Percentiles rank a stretch among this genome's conserved stretches.
Evolutionary conservation across 768 basidiomycete genomes (phyloP).

Genomic region (Amanita exitialis): DNA sequence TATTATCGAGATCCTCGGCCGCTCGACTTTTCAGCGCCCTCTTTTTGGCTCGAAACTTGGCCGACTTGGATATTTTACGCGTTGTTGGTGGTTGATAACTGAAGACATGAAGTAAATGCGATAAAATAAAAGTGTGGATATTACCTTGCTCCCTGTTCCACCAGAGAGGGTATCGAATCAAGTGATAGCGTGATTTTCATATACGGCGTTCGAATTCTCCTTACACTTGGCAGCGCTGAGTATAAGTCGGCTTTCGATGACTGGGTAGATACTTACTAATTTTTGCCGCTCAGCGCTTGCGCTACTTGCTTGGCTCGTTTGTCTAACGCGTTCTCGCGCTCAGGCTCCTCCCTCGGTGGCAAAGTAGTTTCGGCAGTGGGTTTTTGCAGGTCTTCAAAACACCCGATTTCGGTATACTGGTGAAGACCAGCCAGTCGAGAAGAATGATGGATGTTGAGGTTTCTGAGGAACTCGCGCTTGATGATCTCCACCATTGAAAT

Average conservation of each 20-base stretch:
- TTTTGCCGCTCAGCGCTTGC: constrained; percentile 45
- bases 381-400: constrained; percentile 32
- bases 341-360: constrained; percentile 9
- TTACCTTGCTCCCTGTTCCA: constrained; percentile 40
- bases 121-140: constrained; percentile 10
- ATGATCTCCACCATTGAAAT: constrained; percentile 77
- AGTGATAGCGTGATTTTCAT: constrained; percentile 62
- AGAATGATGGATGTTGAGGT: constrained; percentile 30
- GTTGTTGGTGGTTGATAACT: constrained; percentile 49
- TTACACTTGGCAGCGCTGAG: constrained; percentile 26
- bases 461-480: constrained; percentile 68
- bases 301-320: constrained; percentile 20
- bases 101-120: constrained; percentile 1
- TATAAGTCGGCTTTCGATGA: constrained; percentile 2
- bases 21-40: constrained; percentile 14
- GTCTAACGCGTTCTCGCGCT: neutral
- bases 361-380: constrained; percentile 1
- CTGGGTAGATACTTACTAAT: constrained; percentile 35
- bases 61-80: constrained; percentile 48
- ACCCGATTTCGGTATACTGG: constrained; percentile 69
- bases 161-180: constrained; percentile 28
- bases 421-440: constrained; percentile 46
- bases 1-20: constrained; percentile 6
- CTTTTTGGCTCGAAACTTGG: constrained; percentile 44
- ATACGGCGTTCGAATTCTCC: constrained; percentile 48